Evolutionary conservation across 2,329 filamentous ascomycete species (phyloP).

Genomic region (Endoconidiophora laricicola): DNA sequence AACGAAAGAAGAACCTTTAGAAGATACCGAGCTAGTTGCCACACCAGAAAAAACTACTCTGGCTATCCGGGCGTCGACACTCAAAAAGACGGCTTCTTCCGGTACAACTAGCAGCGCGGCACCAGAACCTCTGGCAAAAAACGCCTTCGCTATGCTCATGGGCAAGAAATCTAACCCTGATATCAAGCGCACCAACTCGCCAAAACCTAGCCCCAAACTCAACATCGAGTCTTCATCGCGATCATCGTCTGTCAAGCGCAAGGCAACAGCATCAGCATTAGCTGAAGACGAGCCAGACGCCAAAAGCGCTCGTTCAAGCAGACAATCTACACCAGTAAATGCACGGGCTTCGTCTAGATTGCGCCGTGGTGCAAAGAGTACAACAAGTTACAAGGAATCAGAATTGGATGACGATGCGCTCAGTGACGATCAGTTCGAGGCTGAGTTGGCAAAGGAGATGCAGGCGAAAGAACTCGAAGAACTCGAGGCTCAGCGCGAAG

Average conservation of each 20-base stretch:
- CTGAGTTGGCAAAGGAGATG: constrained; percentile 51
- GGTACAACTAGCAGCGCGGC: not conserved
- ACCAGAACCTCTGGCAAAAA: constrained; percentile 17
- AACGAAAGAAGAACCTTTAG: not conserved
- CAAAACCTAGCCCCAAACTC: not conserved
- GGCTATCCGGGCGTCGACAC: constrained; percentile 1
- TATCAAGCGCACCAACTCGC: not conserved
- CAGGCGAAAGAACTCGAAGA: constrained; percentile 37
- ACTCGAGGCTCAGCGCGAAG: constrained; percentile 24
- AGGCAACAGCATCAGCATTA: constrained; percentile 16
- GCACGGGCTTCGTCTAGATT: constrained; percentile 31
- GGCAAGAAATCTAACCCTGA: constrained; percentile 14
- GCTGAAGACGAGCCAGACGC: constrained; percentile 20
- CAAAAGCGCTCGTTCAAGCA: constrained; percentile 63
- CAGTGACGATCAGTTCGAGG: constrained; percentile 73
- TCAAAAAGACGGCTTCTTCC: not conserved
- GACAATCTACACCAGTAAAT: constrained; percentile 54
- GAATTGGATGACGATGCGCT: constrained; percentile 43
- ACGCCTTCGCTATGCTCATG: constrained; percentile 41
- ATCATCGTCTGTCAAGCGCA: constrained; percentile 17
- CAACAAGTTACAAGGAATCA: constrained; percentile 27
- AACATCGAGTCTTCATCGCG: not conserved
- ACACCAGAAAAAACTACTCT: not conserved
- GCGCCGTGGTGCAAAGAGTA: not conserved
- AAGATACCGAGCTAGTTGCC: not conserved